Percentiles rank a stretch among this genome's conserved stretches.
phyloP scores from a whole-genome alignment of 1,139 yeast genomes.

The Yarrowia galli region DNA sequence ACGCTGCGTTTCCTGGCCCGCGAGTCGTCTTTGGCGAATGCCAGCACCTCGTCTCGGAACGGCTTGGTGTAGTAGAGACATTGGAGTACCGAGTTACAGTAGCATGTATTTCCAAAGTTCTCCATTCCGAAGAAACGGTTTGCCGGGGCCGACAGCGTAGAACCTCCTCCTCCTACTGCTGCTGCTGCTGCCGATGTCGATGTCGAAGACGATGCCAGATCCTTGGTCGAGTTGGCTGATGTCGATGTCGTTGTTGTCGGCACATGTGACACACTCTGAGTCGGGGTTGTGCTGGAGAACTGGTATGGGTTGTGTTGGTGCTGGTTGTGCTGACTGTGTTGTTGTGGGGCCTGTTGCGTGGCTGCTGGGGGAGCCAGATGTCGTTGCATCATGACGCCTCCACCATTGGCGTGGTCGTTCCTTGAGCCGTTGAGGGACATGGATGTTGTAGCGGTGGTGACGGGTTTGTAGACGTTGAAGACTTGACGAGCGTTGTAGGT shows the following conservation, averaged over 20 bases:
- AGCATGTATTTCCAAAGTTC: constrained; percentile 92
- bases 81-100: constrained; percentile 90
- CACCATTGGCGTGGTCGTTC: constrained; percentile 23
- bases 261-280: constrained; percentile 3
- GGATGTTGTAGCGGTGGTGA: constrained; percentile 3
- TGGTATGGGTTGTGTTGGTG: constrained; percentile 19
- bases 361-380: constrained; percentile 18
- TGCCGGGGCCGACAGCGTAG: constrained; percentile 45
- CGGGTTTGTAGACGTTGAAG: neutral
- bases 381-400: constrained; percentile 31
- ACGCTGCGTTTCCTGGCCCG: constrained; percentile 41
- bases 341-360: neutral
- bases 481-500: neutral
- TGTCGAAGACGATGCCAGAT: neutral
- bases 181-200: no score
- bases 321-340: no score
- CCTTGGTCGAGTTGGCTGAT: neutral
- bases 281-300: constrained; percentile 18
- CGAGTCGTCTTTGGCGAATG: constrained; percentile 52
- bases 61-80: constrained; percentile 78
- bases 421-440: constrained; percentile 36
- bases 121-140: constrained; percentile 87
- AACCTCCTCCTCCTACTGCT: no score
- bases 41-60: constrained; percentile 67
- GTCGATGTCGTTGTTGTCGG: neutral